Conservation (phyloP, 2,329 filamentous ascomycete genomes). For the Trichoderma simmonsii region DNA sequence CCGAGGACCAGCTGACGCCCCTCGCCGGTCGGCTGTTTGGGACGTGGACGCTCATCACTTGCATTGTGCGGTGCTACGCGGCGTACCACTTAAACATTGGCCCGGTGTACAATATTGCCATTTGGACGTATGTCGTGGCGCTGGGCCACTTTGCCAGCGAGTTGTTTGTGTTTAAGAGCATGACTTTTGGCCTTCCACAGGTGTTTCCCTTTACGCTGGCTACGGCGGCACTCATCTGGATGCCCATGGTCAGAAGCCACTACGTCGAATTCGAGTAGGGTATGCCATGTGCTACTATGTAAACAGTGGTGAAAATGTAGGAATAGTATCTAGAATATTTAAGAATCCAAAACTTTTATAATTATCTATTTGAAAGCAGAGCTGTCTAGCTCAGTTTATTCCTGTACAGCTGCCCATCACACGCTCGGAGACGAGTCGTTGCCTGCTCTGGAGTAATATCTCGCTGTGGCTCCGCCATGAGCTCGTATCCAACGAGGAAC, state of each 20-base stretch:
- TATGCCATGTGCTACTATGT: background rate
- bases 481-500: constrained; percentile 93
- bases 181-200: constrained; percentile 59
- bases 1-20: constrained; percentile 63
- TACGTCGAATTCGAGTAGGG: constrained; percentile 54
- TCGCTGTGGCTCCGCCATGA: constrained; percentile 95
- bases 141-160: constrained; percentile 76
- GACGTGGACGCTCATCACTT: constrained; percentile 80
- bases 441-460: constrained; percentile 98
- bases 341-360: background rate
- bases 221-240: constrained; percentile 55
- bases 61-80: constrained; percentile 75
- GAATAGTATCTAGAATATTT: background rate
- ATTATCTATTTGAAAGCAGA: background rate
- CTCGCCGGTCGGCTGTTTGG: constrained; percentile 79
- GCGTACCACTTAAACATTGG: constrained; percentile 75
- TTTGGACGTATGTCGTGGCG: constrained; percentile 80
- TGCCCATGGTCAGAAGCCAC: constrained; percentile 63
- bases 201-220: constrained; percentile 54
- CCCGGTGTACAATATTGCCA: constrained; percentile 72
- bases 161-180: constrained; percentile 74
- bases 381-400: constrained; percentile 41
- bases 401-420: constrained; percentile 80
- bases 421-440: constrained; percentile 69
- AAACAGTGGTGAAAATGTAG: background rate